Percentiles rank a stretch among this genome's conserved stretches.
Conservation (phyloP, 495 filamentous ascomycete species). For the Neurospora tetrasperma region DNA sequence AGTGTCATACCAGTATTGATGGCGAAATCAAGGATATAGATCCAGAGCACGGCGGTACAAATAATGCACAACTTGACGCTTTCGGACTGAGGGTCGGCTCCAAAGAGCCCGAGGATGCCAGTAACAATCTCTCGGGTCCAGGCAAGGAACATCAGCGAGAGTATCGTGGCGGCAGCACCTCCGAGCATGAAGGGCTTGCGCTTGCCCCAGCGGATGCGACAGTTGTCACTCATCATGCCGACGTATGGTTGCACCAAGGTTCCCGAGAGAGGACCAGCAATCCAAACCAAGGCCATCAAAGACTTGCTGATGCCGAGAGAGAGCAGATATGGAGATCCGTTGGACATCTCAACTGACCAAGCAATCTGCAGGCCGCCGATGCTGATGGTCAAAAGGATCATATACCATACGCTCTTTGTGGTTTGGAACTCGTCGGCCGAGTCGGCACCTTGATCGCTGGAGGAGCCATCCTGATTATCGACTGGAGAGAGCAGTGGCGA, state of each 20-base stretch:
- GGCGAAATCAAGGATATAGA: slow-evolving; percentile 81
- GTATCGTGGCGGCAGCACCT: slow-evolving; percentile 60
- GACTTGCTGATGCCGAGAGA: slow-evolving; percentile 88
- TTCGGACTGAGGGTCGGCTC: slow-evolving; percentile 49
- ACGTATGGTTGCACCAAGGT: slow-evolving; percentile 89
- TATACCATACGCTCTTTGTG: slow-evolving; percentile 71
- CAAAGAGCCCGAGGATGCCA: slow-evolving; percentile 61
- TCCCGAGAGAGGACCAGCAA: slow-evolving; percentile 80
- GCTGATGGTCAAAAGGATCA: slow-evolving; percentile 72
- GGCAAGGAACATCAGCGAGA: slow-evolving; percentile 63
- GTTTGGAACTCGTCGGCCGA: slow-evolving; percentile 37
- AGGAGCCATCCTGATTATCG: slow-evolving; percentile 31
- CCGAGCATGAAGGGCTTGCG: slow-evolving; percentile 81
- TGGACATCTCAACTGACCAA: slow-evolving; percentile 87
- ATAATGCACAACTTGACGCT: slow-evolving; percentile 53
- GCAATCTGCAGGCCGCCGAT: slow-evolving; percentile 83
- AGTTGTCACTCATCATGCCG: slow-evolving; percentile 82
- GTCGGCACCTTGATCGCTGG: slow-evolving; percentile 24
- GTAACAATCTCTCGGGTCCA: slow-evolving; percentile 75
- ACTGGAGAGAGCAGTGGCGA: slow-evolving; percentile 47
- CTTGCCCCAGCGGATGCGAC: slow-evolving; percentile 69
- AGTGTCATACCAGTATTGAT: slow-evolving; percentile 71
- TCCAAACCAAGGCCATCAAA: slow-evolving; percentile 88
- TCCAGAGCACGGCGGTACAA: slow-evolving; percentile 63
- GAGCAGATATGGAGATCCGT: slow-evolving; percentile 59